A percentile compares a stretch with the other conserved stretches of the same genome.
Evolutionary conservation across 495 filamentous ascomycete genomes (phyloP).

Genomic region (Melanomma pulvis-pyrius): DNA sequence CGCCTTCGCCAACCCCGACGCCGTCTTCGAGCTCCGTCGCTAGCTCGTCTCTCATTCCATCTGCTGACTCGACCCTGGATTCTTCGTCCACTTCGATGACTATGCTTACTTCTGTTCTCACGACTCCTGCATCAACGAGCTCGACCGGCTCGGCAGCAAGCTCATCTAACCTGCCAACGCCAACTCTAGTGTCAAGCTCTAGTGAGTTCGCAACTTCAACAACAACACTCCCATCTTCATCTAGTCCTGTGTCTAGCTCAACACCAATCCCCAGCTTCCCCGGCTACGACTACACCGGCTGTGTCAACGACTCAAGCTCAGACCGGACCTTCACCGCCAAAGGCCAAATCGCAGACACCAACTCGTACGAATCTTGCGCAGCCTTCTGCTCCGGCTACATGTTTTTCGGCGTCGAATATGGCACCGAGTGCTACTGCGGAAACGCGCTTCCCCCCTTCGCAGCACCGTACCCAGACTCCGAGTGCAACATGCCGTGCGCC

Average conservation of each 20-base stretch:
- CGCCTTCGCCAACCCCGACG: conserved; percentile 40
- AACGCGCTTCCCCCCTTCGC: conserved; percentile 19
- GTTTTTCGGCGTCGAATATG: conserved; percentile 42
- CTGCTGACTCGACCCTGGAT: conserved; percentile 5
- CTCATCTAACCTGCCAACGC: not conserved
- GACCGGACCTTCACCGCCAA: conserved; percentile 27
- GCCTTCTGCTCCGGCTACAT: conserved; percentile 34
- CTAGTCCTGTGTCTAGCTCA: not conserved
- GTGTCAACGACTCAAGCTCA: conserved; percentile 39
- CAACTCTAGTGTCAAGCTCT: not conserved
- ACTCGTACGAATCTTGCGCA: conserved; percentile 29
- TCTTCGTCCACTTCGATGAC: not conserved
- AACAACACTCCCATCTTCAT: not conserved
- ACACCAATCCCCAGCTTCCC: conserved; percentile 17
- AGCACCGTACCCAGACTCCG: conserved; percentile 23
- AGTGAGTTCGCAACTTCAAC: not conserved
- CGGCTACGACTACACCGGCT: conserved; percentile 42
- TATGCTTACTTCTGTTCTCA: not conserved
- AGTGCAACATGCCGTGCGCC: conserved; percentile 57
- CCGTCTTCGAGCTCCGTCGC: conserved; percentile 9
- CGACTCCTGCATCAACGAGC: not conserved
- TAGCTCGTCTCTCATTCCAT: not conserved
- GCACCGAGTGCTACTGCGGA: conserved; percentile 39
- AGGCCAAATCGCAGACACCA: conserved; percentile 11
- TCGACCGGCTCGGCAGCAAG: not conserved